Evolutionary conservation across 495 filamentous ascomycete genomes (phyloP).

Genomic region (Daldinia childiae): DNA sequence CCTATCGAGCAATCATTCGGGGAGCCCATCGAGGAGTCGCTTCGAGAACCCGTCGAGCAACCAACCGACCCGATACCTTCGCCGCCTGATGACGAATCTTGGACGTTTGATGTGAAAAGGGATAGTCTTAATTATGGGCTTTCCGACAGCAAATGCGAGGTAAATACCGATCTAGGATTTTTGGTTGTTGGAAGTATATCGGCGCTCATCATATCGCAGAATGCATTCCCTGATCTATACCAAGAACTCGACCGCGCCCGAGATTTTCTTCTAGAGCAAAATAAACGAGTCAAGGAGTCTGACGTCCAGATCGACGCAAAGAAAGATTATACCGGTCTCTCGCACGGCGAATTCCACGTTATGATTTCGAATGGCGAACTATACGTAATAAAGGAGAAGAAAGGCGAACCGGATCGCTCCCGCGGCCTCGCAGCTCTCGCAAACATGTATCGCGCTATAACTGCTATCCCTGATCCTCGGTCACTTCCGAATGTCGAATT

Average conservation of each 20-base stretch:
- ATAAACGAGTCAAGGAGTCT: slow-evolving; percentile 24
- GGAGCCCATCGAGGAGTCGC: neutral
- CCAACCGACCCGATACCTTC: neutral
- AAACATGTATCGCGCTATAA: slow-evolving; percentile 52
- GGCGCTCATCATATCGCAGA: slow-evolving; percentile 23
- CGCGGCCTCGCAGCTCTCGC: slow-evolving; percentile 35
- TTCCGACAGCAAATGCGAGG: slow-evolving; percentile 33
- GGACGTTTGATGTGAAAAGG: slow-evolving; percentile 27
- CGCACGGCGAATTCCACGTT: slow-evolving; percentile 36
- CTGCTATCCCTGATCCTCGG: slow-evolving; percentile 52
- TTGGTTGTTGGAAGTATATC: neutral
- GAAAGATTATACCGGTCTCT: slow-evolving; percentile 25
- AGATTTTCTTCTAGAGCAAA: slow-evolving; percentile 29
- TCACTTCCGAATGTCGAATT: slow-evolving; percentile 69
- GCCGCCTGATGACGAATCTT: slow-evolving; percentile 6
- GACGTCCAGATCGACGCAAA: slow-evolving; percentile 27
- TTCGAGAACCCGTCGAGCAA: slow-evolving; percentile 3
- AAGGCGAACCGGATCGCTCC: slow-evolving; percentile 37
- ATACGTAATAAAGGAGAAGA: slow-evolving; percentile 36
- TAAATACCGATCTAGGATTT: slow-evolving; percentile 2
- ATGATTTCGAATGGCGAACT: slow-evolving; percentile 38
- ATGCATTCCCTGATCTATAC: slow-evolving; percentile 31
- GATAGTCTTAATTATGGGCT: slow-evolving; percentile 37
- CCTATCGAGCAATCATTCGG: neutral
- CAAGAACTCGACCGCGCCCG: slow-evolving; percentile 39